These are phyloP conservation scores for Euphorbia schlechtendalii DNA, from an alignment of 441 rosid species.

Conservation along the genomic window DNA sequence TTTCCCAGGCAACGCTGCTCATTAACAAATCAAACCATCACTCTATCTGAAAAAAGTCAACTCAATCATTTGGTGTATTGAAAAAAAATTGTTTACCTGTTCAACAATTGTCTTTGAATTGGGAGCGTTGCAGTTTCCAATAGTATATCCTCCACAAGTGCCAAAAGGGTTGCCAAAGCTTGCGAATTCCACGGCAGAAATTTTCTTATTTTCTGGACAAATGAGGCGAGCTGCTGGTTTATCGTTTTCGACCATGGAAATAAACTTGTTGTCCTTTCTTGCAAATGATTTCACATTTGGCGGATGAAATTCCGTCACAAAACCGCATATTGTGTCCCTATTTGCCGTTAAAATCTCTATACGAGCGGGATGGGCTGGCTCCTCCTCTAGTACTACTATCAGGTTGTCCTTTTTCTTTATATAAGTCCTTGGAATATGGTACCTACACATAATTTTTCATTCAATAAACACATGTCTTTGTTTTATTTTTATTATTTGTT, in stretches of 20 bases:
- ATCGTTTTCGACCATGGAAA: conserved; percentile 17
- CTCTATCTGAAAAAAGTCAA: too few species aligned
- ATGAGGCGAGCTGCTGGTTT: conserved; percentile 34
- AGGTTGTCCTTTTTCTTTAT: conserved; percentile 43
- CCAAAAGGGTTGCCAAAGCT: conserved; percentile 57
- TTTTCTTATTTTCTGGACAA: conserved; percentile 34
- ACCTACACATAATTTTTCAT: conserved; percentile 28
- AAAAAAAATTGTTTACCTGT: conserved; percentile 26
- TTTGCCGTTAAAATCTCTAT: conserved; percentile 36
- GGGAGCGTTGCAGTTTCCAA: conserved; percentile 44
- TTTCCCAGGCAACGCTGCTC: conserved; percentile 61
- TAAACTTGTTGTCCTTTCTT: conserved; percentile 23
- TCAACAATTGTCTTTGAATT: conserved; percentile 37
- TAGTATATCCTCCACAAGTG: conserved; percentile 31
- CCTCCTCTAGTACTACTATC: conserved; percentile 53
- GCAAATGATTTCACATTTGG: conserved; percentile 42
- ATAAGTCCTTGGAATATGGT: conserved; percentile 61
- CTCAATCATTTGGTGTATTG: too few species aligned
- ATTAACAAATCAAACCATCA: background rate
- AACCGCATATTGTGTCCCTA: conserved; percentile 57
- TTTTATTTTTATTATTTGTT: too few species aligned
- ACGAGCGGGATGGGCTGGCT: conserved; percentile 30
- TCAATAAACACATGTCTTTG: background rate
- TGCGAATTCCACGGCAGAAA: conserved; percentile 45
- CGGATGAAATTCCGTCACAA: conserved; percentile 34